Evolutionary conservation across 768 basidiomycete genomes (phyloP), one percentile per base, ranked within the genome.

Genomic region (Myochromella boudieri): DNA sequence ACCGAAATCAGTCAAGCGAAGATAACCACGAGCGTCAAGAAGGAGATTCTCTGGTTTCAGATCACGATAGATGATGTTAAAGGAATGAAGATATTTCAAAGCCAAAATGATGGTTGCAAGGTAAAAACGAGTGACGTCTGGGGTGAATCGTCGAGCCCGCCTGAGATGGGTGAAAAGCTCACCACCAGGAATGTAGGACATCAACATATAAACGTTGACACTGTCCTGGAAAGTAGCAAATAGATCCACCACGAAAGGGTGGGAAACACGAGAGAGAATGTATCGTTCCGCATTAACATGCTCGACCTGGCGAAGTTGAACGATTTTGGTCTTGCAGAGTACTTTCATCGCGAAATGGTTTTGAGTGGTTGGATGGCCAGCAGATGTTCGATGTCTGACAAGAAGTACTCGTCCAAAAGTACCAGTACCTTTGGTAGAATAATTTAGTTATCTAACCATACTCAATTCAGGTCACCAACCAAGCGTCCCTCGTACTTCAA

Each of bases 31-130:
- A 17, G 89, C 83, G 62, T 97, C 97, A 43, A 99, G 75, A 29
- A 99, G 81, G n/a, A 99, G 81, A 60, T 99, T 99, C 68, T 99
- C 97, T 12, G 97, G 97, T 67, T 99, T 98, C 56, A 99, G 80
- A 68, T 98, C 95, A 34, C 95, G 91, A 68, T 98, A 98, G 60
- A 98, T 92, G 67, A 99, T 95, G 72, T 97, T 94, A 69, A 89
- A 91, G 11, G 87, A 87, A 66, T 98, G 97, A 4, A 98, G 76
- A 57, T 95, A 95, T 70, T 90, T 91, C 57, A 98, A 77, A 26
- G 95, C 97, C 49, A 98, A 82, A 59, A 97, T 83, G 64, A 97
- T 95, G 51, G 90, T 94, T 25, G 95, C 95, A 53, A 95, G 83
- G 69, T 97, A 99, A 70, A 98, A 99, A 37, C 97, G 84, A 20